Percentiles rank a stretch among this genome's conserved stretches.
phyloP scores from a whole-genome alignment of 2,329 filamentous ascomycete genomes.

The Phyllosticta capitalensis region DNA sequence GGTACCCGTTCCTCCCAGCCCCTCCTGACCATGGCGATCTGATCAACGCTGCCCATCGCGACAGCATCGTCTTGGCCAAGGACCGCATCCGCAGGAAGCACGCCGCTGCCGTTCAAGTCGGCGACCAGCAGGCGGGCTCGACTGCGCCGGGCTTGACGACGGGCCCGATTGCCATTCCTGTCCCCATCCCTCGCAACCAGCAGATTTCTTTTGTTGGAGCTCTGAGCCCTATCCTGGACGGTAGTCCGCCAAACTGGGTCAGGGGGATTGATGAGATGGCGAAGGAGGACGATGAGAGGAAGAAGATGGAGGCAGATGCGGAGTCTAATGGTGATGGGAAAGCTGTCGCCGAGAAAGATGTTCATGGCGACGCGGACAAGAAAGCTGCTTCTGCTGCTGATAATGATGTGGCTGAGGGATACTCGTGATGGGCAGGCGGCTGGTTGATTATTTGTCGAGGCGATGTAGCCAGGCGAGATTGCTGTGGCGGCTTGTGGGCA shows the following conservation, averaged over 20 bases:
- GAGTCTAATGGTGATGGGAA: background rate
- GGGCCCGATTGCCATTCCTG: background rate
- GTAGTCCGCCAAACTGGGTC: background rate
- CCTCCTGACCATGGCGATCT: background rate
- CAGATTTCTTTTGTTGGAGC: constrained; percentile 6
- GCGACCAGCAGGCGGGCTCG: background rate
- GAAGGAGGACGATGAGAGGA: background rate
- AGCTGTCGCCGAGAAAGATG: background rate
- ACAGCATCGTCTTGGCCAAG: constrained; percentile 5
- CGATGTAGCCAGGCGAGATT: background rate
- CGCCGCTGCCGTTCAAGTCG: background rate
- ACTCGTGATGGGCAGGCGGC: background rate
- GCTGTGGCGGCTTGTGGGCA: background rate
- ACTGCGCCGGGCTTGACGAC: background rate
- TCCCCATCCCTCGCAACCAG: background rate
- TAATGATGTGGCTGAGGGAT: background rate
- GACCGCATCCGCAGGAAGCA: constrained; percentile 8
- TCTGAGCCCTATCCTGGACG: constrained; percentile 5
- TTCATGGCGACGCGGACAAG: background rate
- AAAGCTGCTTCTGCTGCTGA: background rate
- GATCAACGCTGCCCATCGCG: constrained; percentile 1
- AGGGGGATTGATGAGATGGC: background rate
- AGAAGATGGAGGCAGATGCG: background rate
- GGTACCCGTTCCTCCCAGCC: background rate
- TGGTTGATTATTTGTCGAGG: background rate